Evolutionary conservation across 805 yeast genomes (phyloP).

Genomic region (Kodamaea jinghongensis): DNA sequence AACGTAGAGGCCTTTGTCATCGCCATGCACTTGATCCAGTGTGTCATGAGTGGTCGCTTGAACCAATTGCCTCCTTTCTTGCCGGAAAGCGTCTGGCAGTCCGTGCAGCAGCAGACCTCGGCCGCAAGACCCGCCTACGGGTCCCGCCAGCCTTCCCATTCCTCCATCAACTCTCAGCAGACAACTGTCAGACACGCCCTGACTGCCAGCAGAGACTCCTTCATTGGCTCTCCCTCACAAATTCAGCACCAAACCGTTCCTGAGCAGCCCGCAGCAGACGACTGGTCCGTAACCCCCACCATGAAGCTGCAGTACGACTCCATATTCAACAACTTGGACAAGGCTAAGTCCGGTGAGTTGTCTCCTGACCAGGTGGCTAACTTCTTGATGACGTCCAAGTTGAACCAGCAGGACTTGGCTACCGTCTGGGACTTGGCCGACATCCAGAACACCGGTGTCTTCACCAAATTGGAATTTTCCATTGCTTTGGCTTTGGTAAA

Average conservation of each 20-base stretch:
- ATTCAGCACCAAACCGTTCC: conserved; percentile 9
- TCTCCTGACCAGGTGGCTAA: conserved; percentile 82
- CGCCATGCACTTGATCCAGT: conserved; percentile 94
- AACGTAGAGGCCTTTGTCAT: conserved; percentile 74
- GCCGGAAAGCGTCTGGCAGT: conserved; percentile 41
- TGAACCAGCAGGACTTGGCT: conserved; percentile 82
- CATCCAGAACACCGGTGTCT: conserved; percentile 78
- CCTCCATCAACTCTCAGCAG: conserved; percentile 34
- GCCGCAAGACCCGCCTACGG: conserved; percentile 20
- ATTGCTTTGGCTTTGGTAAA: conserved; percentile 93
- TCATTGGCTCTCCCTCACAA: too few relatives aligned
- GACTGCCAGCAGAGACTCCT: conserved; percentile 15
- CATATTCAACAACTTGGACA: conserved; percentile 78
- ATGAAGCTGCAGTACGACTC: conserved; percentile 76
- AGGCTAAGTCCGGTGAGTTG: conserved; percentile 55
- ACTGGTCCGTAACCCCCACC: conserved; percentile 65
- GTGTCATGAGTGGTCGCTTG: conserved; percentile 63
- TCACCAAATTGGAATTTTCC: conserved; percentile 79
- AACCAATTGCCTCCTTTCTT: conserved; percentile 50
- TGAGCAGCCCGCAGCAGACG: conserved; percentile 13
- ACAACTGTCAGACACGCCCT: conserved; percentile 34
- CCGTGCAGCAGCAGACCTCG: conserved; percentile 36
- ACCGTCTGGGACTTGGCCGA: conserved; percentile 94
- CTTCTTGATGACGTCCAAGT: conserved; percentile 82
- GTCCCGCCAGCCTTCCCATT: conserved; percentile 28